Percentiles rank a stretch among this genome's conserved stretches.
phyloP scores from a whole-genome alignment of 345 rosid genomes.

The Populus alba region DNA sequence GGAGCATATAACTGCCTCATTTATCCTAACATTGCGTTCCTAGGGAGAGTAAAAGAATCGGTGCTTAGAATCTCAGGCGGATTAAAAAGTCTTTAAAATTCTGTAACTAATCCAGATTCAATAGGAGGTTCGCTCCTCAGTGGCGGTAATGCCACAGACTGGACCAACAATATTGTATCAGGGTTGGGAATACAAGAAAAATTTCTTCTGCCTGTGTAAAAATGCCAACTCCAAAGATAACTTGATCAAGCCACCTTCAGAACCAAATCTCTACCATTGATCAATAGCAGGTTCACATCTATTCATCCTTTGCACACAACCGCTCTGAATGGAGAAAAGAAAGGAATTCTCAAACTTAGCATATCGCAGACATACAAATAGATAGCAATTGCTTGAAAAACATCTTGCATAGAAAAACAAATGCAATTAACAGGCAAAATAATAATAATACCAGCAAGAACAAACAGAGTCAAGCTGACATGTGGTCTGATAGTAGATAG shows the following conservation, averaged over 20 bases:
- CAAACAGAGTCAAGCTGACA: neutral
- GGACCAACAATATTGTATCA: neutral
- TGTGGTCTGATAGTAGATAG: neutral
- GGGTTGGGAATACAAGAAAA: neutral
- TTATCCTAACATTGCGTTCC: neutral
- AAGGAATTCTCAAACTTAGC: neutral
- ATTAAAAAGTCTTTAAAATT: conserved; percentile 1
- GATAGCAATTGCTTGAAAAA: neutral
- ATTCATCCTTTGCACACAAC: conserved; percentile 66
- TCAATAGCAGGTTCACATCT: conserved; percentile 5
- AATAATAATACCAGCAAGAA: neutral
- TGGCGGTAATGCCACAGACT: neutral
- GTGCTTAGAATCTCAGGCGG: conserved; percentile 20
- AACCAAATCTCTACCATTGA: neutral
- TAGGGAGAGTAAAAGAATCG: neutral
- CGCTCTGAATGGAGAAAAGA: conserved; percentile 54
- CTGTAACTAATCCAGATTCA: conserved; percentile 4
- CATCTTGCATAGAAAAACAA: neutral
- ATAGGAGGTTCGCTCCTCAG: conserved; percentile 4
- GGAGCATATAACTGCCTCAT: conserved; percentile 5
- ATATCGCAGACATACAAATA: neutral
- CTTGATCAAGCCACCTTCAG: conserved; percentile 14
- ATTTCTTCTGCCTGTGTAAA: neutral
- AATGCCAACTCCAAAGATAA: conserved; percentile 1
- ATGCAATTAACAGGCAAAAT: neutral